These are phyloP conservation scores for Diaporthe nobilis DNA, from an alignment of 2,329 filamentous ascomycete species.

Conservation along the genomic window DNA sequence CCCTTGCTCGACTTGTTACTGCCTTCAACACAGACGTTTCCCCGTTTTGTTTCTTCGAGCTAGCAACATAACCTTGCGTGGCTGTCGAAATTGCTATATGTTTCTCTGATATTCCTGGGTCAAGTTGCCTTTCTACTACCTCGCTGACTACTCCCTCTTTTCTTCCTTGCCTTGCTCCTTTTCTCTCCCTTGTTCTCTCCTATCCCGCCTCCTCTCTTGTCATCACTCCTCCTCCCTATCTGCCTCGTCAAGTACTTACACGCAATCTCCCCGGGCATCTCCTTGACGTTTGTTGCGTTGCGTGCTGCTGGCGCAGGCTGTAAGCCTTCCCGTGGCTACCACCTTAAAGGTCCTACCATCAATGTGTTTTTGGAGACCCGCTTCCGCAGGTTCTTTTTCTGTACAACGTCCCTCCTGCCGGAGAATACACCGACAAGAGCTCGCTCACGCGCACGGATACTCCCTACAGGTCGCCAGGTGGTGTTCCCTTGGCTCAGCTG, in stretches of 20 bases:
- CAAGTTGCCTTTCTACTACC: neutral
- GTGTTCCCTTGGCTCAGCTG: neutral
- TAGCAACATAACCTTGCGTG: constrained; percentile 21
- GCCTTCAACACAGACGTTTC: constrained; percentile 19
- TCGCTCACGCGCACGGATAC: constrained; percentile 8
- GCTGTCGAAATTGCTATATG: constrained; percentile 35
- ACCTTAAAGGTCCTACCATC: neutral
- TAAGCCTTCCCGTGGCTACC: neutral
- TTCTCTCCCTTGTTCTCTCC: neutral
- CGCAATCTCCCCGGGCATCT: neutral
- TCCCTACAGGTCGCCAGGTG: neutral
- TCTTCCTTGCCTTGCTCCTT: neutral
- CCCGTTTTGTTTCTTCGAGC: constrained; percentile 22
- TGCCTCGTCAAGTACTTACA: neutral
- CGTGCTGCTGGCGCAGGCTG: neutral
- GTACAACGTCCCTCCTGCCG: constrained; percentile 25
- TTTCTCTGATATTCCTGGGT: constrained; percentile 10
- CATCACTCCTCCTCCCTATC: neutral
- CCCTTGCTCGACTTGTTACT: constrained; percentile 21
- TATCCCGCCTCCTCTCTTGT: neutral
- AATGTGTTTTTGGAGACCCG: constrained; percentile 21
- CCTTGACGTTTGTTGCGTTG: neutral
- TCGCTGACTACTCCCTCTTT: neutral
- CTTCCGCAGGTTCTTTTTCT: constrained; percentile 22
- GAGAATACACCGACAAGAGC: constrained; percentile 1